phyloP scores from a whole-genome alignment of 345 rosid genomes.

The Chamaenerion angustifolium region DNA sequence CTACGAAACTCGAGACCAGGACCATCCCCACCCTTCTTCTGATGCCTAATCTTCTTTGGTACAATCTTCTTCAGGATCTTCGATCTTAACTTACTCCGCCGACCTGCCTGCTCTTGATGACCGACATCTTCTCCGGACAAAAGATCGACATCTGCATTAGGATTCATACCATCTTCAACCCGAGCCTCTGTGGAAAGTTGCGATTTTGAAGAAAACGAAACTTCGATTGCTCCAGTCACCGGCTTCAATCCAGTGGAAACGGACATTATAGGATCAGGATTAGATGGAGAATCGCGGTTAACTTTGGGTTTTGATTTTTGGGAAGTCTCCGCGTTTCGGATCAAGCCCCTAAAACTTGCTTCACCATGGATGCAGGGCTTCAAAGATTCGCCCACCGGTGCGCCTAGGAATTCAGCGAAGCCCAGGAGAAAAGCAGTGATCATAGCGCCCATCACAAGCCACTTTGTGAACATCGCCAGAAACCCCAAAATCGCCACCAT shows the following conservation, averaged over 20 bases:
- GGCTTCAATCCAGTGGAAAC: too few species aligned
- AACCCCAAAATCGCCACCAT: slow-evolving; percentile 16
- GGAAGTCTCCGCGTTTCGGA: too few species aligned
- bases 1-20: too few species aligned
- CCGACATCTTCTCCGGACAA: slow-evolving; percentile 3
- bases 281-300: too few species aligned
- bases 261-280: too few species aligned
- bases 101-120: slow-evolving; percentile 2
- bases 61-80: slow-evolving; percentile 47
- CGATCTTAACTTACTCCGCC: slow-evolving; percentile 18
- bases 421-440: slow-evolving; percentile 41
- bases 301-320: too few species aligned
- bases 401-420: slow-evolving; percentile 27
- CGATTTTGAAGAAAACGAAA: too few species aligned
- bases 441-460: slow-evolving; percentile 39
- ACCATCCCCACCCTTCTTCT: slow-evolving; percentile 7
- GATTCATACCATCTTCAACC: too few species aligned
- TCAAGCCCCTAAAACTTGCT: not conserved
- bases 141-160: slow-evolving; percentile 3
- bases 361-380: slow-evolving; percentile 7
- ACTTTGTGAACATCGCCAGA: slow-evolving; percentile 38
- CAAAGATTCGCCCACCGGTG: slow-evolving; percentile 14
- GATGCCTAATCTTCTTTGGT: slow-evolving; percentile 38
- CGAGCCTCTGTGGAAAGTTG: too few species aligned
- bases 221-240: too few species aligned